These are phyloP conservation scores for Pelargonium citronellum DNA, from an alignment of 441 rosid species.

Conservation along the genomic window DNA sequence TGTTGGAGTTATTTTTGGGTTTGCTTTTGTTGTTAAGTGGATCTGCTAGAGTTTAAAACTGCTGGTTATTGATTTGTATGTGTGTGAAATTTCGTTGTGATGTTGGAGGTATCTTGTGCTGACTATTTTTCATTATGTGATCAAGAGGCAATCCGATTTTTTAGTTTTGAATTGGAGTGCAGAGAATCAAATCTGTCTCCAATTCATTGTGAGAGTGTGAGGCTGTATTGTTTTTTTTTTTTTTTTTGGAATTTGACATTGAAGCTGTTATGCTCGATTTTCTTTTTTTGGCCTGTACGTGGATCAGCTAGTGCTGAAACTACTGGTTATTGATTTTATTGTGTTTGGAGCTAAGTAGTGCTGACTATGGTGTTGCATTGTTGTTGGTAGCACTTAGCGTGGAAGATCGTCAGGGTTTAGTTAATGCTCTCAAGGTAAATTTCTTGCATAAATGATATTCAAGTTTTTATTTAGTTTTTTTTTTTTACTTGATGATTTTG, in stretches of 20 bases:
- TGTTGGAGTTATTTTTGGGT: not conserved
- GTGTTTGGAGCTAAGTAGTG: not conserved
- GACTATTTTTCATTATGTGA: not conserved
- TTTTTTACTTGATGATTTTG: not conserved
- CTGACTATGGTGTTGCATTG: conserved; percentile 1
- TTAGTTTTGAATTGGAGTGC: too few species aligned
- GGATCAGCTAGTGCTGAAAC: too few species aligned
- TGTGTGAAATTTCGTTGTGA: not conserved
- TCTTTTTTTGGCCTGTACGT: not conserved
- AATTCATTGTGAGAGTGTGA: too few species aligned
- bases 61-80: not conserved
- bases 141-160: too few species aligned
- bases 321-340: not conserved
- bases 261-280: not conserved
- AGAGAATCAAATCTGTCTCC: too few species aligned
- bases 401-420: conserved; percentile 64
- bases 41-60: not conserved
- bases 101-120: not conserved
- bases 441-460: not conserved
- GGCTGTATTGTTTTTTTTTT: too few species aligned
- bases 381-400: conserved; percentile 48
- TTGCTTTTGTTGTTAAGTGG: not conserved
- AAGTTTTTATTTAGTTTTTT: not conserved
- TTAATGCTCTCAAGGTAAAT: conserved; percentile 57
- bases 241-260: too few species aligned